Percentiles rank a stretch among this genome's conserved stretches.
Conservation (phyloP, 2,329 filamentous ascomycete genomes). For the Exophiala sideris region DNA sequence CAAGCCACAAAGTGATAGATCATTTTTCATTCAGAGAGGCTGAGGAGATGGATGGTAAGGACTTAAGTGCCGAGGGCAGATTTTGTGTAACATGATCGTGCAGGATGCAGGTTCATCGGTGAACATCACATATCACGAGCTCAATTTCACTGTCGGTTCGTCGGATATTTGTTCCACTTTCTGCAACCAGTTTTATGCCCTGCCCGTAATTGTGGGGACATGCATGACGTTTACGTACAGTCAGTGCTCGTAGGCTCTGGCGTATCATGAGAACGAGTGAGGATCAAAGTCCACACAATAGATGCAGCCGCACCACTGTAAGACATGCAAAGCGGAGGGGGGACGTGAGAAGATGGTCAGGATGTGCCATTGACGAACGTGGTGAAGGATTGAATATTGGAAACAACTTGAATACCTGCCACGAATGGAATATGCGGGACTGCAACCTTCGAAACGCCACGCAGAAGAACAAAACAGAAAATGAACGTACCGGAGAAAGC, state of each 20-base stretch:
- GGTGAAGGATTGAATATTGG: no score
- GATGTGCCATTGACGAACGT: no score
- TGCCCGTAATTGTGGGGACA: no score
- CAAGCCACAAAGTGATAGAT: constrained; percentile 16
- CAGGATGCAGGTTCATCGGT: neutral
- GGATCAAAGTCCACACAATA: no score
- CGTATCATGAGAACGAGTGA: no score
- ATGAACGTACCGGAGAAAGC: constrained; percentile 65
- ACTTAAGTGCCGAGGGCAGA: neutral
- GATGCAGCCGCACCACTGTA: no score
- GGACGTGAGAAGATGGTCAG: no score
- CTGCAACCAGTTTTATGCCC: no score
- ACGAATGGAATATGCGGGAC: neutral
- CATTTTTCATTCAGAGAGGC: constrained; percentile 4
- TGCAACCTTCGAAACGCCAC: neutral
- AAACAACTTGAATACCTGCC: no score
- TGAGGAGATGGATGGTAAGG: neutral
- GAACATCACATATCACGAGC: neutral
- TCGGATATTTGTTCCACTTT: neutral
- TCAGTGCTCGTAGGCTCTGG: no score
- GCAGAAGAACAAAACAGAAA: constrained; percentile 3
- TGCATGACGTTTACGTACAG: no score
- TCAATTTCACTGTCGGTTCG: neutral
- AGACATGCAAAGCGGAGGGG: no score
- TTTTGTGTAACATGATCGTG: constrained; percentile 22